Evolutionary conservation across 116 monocot species (phyloP), one percentile per base, ranked within the genome.

Genomic region (Papilionanthe hybrid): DNA sequence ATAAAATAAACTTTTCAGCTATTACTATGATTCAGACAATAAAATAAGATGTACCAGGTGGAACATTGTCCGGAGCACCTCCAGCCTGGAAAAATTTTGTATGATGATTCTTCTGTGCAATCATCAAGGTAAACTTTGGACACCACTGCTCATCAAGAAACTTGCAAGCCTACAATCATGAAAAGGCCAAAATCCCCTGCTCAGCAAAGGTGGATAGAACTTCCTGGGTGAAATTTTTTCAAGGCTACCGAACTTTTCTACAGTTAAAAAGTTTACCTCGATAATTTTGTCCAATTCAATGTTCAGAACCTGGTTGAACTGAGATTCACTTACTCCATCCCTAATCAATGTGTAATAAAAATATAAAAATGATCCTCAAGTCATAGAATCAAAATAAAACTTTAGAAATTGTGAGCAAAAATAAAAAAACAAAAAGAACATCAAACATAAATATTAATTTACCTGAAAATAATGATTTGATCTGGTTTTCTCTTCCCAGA

Each of bases 291-390:
- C 86, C 78, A 96, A 42, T 78, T 96, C 93, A 28, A 91, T 88
- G 72, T 96, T 96, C 22, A 96, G 75, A 12, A 96, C 93, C 57
- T 93, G 91, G 45, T 80, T 91, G 72, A 96, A 96, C 48, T 96
- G 93, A 0, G 93, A 93, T 44, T 96, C 96, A 77, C 96, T 96
- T 0, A 96, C 96, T 29, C 96, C 96, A 91, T 96, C 96, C 84
- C 96, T 96, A 69, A 9, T 49, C 75, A 75, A 50, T 75, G 41
- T 30, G 76, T 53, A 53, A 53, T 17, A 17, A 17, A 53, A 49
- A 53, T 17, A 53, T 53, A 17, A 53, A 15, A 53, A 53, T 4
- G 17, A 53, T 15, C 4, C 10, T 7, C 19, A 2, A 50, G 15
- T 9, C 48, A 44, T 57, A 20, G 29, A 72, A 10, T 17, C 15